Percentiles rank a stretch among this genome's conserved stretches.
Evolutionary conservation across 306 rosid species (phyloP).

Genomic region (Cucurbita ficifolia): DNA sequence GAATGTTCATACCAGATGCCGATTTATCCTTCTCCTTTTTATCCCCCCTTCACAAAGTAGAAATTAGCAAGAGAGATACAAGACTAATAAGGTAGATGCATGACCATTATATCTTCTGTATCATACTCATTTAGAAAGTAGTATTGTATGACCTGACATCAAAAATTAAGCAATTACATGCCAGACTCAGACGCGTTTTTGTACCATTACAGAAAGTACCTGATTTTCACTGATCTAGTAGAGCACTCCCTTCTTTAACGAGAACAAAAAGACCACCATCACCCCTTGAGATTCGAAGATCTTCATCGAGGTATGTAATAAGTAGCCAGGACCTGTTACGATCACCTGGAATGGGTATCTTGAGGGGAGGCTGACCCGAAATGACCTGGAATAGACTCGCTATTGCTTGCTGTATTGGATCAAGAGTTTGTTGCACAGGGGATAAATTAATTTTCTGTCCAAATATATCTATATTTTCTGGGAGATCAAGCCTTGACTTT

Average conservation of each 20-base stretch:
- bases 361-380: conserved; percentile 77
- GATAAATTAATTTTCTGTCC: conserved; percentile 62
- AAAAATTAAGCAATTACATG: background rate
- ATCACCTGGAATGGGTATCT: conserved; percentile 78
- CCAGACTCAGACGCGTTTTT: background rate
- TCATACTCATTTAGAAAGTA: background rate
- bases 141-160: background rate
- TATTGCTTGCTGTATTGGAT: conserved; percentile 48
- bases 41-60: background rate
- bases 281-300: conserved; percentile 81
- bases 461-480: conserved; percentile 48
- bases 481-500: conserved; percentile 58
- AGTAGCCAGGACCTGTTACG: conserved; percentile 83
- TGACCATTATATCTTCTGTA: background rate
- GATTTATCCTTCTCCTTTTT: background rate
- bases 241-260: conserved; percentile 70
- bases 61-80: background rate
- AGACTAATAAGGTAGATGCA: background rate
- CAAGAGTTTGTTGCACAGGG: conserved; percentile 53
- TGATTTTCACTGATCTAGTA: conserved; percentile 39
- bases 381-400: conserved; percentile 43
- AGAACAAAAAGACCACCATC: conserved; percentile 92
- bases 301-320: conserved; percentile 66
- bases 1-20: too few species aligned
- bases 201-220: background rate